Base-by-base conservation (phyloP, 2,329 filamentous ascomycete species). In the Xylariaceae sp. region DNA sequence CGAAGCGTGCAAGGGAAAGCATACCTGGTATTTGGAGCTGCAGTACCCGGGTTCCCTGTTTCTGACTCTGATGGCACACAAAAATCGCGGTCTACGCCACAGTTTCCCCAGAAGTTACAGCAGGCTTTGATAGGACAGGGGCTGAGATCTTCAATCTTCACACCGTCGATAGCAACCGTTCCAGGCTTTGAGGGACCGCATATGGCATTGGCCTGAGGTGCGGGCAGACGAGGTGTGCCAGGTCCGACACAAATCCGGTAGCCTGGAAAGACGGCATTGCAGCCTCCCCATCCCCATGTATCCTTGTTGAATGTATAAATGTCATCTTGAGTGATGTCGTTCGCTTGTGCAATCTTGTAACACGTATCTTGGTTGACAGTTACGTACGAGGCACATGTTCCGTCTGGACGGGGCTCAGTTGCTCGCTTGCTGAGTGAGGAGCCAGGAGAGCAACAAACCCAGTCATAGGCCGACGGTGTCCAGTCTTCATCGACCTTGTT, bases 251-350 rank as follows among this genome's bases (percentile, higher is more conserved):
- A 56, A 9, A 56, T 53, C 30, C 35, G 50, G 11, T 30, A 14
- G 30, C 47, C 54, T 6, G 47, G 42, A 17, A 42, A 44, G 14
- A 54, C 27, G 46, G 45, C 47, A n/a, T 57, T 45, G 52, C 71
- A 74, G 6, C 65, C 66, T 11, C 41, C 48, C 64, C 66, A 75
- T 12, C 61, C 68, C 69, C 70, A 75, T n/a, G 70, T 72, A 17
- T 67, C 59, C 15, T 56, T 63, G 53, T 75, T 75, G 51, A 66
- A 68, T 2, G 55, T 51, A 19, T 69, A 61, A 14, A 75, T 58
- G 5, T 73, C 58, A 1, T 58, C 44, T 0, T 59, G 50, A 1
- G 60, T 68, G 7, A 74, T 44, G 5, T 55, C 49, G 50, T 70
- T 54, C 5, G 49, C 44, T 6, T 50, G 41, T 2, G 67, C 68